phyloP scores from a whole-genome alignment of 257 asterid genomes.

The Lantana camara region DNA sequence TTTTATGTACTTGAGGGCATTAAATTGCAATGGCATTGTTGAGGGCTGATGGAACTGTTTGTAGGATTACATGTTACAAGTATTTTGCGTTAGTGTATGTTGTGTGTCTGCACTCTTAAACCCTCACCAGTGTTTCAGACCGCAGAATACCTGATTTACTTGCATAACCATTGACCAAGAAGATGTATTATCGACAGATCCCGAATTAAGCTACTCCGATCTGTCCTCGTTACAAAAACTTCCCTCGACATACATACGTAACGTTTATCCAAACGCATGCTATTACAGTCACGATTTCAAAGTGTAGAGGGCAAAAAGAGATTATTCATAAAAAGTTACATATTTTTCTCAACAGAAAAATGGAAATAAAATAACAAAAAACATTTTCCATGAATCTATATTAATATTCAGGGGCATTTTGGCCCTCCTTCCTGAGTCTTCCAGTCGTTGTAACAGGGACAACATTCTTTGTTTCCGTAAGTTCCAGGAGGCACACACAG shows the following conservation, averaged over 20 bases:
- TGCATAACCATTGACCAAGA: background rate
- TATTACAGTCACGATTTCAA: too few relatives aligned
- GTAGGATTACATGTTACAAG: background rate
- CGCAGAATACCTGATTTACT: background rate
- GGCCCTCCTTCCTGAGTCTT: conserved; percentile 39
- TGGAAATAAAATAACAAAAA: too few relatives aligned
- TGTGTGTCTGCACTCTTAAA: background rate
- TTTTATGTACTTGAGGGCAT: background rate
- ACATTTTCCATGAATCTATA: too few relatives aligned
- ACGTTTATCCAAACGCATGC: too few relatives aligned
- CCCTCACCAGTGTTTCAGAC: background rate
- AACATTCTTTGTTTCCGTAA: conserved; percentile 38
- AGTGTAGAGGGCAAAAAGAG: too few relatives aligned
- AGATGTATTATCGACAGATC: too few relatives aligned
- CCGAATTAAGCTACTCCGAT: too few relatives aligned
- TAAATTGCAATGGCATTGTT: background rate
- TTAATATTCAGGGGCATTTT: conserved; percentile 42
- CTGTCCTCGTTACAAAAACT: too few relatives aligned
- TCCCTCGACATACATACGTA: too few relatives aligned
- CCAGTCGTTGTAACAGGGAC: conserved; percentile 38
- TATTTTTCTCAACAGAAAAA: too few relatives aligned
- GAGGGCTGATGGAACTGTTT: background rate
- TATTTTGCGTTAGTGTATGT: background rate
- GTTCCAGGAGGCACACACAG: conserved; percentile 43
- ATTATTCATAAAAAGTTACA: too few relatives aligned